phyloP scores from a whole-genome alignment of 2,329 filamentous ascomycete genomes.

The Harringtonia aguacate region DNA sequence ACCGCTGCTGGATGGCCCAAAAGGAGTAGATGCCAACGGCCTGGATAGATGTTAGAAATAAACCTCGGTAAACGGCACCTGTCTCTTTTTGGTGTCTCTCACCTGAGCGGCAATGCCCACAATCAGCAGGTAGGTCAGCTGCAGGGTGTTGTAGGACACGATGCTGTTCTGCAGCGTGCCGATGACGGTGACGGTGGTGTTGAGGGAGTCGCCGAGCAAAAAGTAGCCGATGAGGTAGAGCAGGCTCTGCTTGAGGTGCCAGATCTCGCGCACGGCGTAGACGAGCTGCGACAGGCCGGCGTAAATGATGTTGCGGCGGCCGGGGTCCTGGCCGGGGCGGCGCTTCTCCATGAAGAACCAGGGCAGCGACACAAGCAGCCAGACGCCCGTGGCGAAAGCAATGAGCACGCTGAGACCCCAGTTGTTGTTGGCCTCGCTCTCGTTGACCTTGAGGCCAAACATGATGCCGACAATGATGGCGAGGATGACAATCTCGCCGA shows the following conservation, averaged over 20 bases:
- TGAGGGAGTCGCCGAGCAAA: slow-evolving; percentile 13
- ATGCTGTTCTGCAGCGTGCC: slow-evolving; percentile 14
- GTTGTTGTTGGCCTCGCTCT: slow-evolving; percentile 1
- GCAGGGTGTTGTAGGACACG: slow-evolving; percentile 13
- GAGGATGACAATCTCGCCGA: slow-evolving; percentile 2
- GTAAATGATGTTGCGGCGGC: not conserved
- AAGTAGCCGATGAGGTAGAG: slow-evolving; percentile 14
- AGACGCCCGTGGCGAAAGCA: slow-evolving; percentile 1
- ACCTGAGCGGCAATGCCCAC: not conserved
- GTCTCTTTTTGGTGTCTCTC: too few species aligned
- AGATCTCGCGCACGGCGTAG: not conserved
- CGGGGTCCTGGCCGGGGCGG: slow-evolving; percentile 12
- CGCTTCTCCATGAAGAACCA: slow-evolving; percentile 15
- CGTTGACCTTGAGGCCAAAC: slow-evolving; percentile 1
- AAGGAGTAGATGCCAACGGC: not conserved
- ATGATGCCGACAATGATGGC: slow-evolving; percentile 1
- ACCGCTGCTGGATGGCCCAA: slow-evolving; percentile 11
- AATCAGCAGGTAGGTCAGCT: slow-evolving; percentile 4
- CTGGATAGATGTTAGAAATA: not conserved
- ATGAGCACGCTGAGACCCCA: not conserved
- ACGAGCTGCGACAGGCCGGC: slow-evolving; percentile 1
- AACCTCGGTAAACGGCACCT: too few species aligned
- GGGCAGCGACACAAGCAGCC: slow-evolving; percentile 9
- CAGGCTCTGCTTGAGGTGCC: slow-evolving; percentile 12
- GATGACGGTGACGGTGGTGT: slow-evolving; percentile 13